Conservation (phyloP, 192 early-diverging fungal species). For the Thamnidium elegans region DNA sequence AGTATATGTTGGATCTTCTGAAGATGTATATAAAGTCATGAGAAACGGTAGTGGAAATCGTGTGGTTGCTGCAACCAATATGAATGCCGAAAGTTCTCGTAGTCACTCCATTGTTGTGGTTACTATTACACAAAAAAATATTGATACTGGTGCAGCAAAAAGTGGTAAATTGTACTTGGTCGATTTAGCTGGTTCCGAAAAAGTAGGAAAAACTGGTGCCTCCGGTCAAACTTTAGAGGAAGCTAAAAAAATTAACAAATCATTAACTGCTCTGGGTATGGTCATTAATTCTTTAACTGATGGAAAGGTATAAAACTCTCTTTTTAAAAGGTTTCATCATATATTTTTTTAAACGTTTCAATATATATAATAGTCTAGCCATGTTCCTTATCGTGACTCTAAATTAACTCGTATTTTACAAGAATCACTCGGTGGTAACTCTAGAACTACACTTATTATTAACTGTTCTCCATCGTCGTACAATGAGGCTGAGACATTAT, state of each 20-base stretch:
- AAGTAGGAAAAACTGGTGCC: constrained; percentile 95
- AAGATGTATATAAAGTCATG: constrained; percentile 98
- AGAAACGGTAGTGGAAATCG: constrained; percentile 84
- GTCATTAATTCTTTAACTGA: constrained; percentile 99
- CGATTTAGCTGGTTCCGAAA: constrained; percentile 99
- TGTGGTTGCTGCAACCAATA: constrained; percentile 90
- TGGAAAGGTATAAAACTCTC: constrained; percentile 67
- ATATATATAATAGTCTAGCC: constrained; percentile 64
- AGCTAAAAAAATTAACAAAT: constrained; percentile 99
- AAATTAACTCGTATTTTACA: constrained; percentile 99
- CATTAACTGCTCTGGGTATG: constrained; percentile 95
- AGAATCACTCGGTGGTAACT: constrained; percentile 99
- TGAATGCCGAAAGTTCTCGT: constrained; percentile 99
- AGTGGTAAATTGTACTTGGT: constrained; percentile 93
- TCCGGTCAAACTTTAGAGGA: constrained; percentile 97
- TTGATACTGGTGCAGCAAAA: constrained; percentile 83
- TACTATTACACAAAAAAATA: constrained; percentile 94
- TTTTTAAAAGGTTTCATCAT: constrained; percentile 5
- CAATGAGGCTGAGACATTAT: constrained; percentile 94
- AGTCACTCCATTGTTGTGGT: constrained; percentile 98
- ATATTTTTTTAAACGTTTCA: background rate
- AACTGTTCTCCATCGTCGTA: constrained; percentile 97
- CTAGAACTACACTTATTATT: constrained; percentile 97
- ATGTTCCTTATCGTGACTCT: constrained; percentile 98
- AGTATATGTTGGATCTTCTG: constrained; percentile 92